Percentiles rank a stretch among this genome's conserved stretches.
Conservation (phyloP, 768 basidiomycete species). For the Kwoniella pini region DNA sequence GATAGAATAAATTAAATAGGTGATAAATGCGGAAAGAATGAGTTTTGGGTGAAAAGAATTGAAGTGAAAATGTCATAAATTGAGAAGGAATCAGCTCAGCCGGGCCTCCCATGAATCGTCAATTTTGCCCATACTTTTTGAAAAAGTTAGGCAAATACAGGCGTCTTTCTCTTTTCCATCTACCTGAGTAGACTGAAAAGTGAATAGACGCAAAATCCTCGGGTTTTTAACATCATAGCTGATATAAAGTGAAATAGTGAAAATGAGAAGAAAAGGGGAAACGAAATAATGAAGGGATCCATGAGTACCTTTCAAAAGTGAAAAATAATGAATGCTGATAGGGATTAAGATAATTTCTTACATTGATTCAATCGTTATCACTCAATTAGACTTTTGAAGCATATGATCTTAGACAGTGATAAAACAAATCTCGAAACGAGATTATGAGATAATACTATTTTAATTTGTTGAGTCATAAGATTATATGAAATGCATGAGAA, state of each 20-base stretch:
- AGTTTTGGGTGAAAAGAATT: too few species aligned
- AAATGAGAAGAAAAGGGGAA: not conserved
- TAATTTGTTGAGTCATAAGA: not conserved
- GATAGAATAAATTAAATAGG: too few species aligned
- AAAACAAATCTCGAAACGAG: too few species aligned
- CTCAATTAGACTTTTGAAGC: too few species aligned
- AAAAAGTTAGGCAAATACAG: constrained; percentile 26
- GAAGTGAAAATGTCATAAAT: too few species aligned
- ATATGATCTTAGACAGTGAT: too few species aligned
- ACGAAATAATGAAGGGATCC: not conserved
- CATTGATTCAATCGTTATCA: too few species aligned
- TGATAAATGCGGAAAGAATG: too few species aligned
- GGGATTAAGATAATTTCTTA: too few species aligned
- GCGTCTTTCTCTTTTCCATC: constrained; percentile 5
- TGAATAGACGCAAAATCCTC: constrained; percentile 37
- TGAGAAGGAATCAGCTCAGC: constrained; percentile 41
- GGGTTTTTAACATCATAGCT: constrained; percentile 45
- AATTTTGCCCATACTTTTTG: constrained; percentile 28
- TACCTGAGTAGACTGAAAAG: not conserved
- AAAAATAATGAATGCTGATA: too few species aligned
- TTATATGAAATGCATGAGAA: constrained; percentile 26
- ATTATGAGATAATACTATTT: not conserved
- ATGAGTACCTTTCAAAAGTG: too few species aligned
- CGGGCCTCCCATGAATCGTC: constrained; percentile 48
- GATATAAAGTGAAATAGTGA: not conserved